Base-by-base conservation (phyloP, 2,329 filamentous ascomycete genomes). In the Pseudogymnoascus sp. region DNA sequence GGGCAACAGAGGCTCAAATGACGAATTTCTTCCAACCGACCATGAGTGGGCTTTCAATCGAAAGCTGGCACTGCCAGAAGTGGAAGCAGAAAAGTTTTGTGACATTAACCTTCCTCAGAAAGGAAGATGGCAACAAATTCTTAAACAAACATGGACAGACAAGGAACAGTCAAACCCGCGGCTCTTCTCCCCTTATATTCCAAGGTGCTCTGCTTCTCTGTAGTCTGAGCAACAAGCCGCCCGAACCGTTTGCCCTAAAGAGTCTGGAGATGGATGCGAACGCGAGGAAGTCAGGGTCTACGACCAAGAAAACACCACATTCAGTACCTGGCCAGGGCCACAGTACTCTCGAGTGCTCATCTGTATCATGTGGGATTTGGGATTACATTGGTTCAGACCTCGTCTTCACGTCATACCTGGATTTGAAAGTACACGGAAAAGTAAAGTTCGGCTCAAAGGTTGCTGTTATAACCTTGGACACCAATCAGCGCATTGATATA, bases 51-150 rank as follows among this genome's bases (percentile, higher is more conserved):
- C 74, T 80, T 7, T 71, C 71, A 1, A 78, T 83, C 63, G 61
- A 72, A 3, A 70, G 73, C 31, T 82, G 76, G 65, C 72, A 79
- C 53, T 77, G 77, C 53, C 73, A 78, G 33, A 83, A 82, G 66
- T 69, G 74, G 3, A 69, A 65, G 13, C 71, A 69, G 35, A 80
- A 77, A 63, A 65, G 66, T 4, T 76, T 74, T 66, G 82, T 78
- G 0, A 75, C 72, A 11, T 66, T 84, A 42, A 82, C 81, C 0
- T 76, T 84, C 21, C 74, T 79, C 1, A 72, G 76, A 62, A 21
- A 59, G 1, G 61, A 66, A 1, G 76, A 78, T 19, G 81, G 74
- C 0, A 64, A 74, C n/a, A 66, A 47, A 1, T 84, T 85, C 67
- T 70, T 84, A 5, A 61, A 67, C 0, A 31, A 64, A 3, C 67